A percentile compares a stretch with the other conserved stretches of the same genome.
These are phyloP conservation scores for Cyclotella kingstonii DNA, from an alignment of 108 stramenopile genomes.

Conservation along the genomic window DNA sequence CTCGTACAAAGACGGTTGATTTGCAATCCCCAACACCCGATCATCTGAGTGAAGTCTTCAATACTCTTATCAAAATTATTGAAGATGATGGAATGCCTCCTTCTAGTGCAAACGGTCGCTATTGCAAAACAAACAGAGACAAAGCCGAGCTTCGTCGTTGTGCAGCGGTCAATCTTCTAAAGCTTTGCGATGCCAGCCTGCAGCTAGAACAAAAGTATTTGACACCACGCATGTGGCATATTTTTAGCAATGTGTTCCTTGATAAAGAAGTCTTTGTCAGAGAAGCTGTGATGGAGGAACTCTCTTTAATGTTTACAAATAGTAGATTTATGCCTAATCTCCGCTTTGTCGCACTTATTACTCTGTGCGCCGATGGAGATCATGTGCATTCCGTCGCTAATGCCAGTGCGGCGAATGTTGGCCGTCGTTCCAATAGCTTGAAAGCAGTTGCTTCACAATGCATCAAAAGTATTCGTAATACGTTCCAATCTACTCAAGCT, in stretches of 20 bases:
- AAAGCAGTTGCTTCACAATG: slow-evolving; percentile 57
- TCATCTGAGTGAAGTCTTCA: slow-evolving; percentile 44
- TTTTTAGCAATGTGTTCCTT: slow-evolving; percentile 51
- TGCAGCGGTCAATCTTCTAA: slow-evolving; percentile 67
- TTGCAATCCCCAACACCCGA: slow-evolving; percentile 31
- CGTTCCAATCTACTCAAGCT: slow-evolving; percentile 49
- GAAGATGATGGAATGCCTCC: slow-evolving; percentile 56
- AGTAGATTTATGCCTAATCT: slow-evolving; percentile 67
- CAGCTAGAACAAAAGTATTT: slow-evolving; percentile 61
- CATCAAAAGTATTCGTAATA: slow-evolving; percentile 55
- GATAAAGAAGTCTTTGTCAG: slow-evolving; percentile 66
- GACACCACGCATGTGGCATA: slow-evolving; percentile 60
- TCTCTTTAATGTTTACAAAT: slow-evolving; percentile 66
- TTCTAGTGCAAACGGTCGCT: slow-evolving; percentile 46
- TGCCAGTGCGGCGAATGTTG: slow-evolving; percentile 72
- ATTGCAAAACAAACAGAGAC: slow-evolving; percentile 49
- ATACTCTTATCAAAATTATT: slow-evolving; percentile 45
- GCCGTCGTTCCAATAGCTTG: slow-evolving; percentile 40
- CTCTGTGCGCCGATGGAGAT: slow-evolving; percentile 75
- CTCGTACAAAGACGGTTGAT: not conserved
- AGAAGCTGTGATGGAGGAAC: slow-evolving; percentile 59
- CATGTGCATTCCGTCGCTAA: slow-evolving; percentile 44
- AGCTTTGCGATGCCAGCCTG: slow-evolving; percentile 70
- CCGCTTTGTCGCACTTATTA: slow-evolving; percentile 65
- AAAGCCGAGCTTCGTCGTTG: slow-evolving; percentile 69